These are phyloP conservation scores for Geranium incanum DNA, from an alignment of 441 rosid species.

Conservation along the genomic window DNA sequence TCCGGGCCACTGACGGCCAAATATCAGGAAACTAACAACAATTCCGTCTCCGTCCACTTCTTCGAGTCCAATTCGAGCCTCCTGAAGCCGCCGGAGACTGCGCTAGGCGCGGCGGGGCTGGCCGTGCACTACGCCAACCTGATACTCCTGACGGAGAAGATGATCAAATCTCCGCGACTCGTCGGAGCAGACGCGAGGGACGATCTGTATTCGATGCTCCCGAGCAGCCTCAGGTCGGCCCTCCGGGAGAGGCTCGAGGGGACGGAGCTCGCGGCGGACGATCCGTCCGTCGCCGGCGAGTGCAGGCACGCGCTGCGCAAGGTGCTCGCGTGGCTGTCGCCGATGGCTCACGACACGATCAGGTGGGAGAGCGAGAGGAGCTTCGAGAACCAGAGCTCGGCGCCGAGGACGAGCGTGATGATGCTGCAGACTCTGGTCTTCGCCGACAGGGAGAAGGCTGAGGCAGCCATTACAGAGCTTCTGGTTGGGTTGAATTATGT, in stretches of 20 bases:
- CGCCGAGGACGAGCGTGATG: constrained; percentile 45
- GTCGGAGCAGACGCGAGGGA: constrained; percentile 88
- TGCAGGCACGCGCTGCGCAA: constrained; percentile 72
- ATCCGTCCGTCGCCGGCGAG: constrained; percentile 63
- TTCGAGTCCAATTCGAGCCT: constrained; percentile 57
- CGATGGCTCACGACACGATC: constrained; percentile 87
- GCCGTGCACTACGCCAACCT: constrained; percentile 78
- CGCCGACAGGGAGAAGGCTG: constrained; percentile 74
- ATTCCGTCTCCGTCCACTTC: constrained; percentile 20
- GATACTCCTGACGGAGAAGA: constrained; percentile 78
- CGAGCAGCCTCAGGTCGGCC: constrained; percentile 53
- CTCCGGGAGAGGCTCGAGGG: constrained; percentile 64
- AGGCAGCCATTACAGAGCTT: constrained; percentile 42
- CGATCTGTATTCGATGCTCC: constrained; percentile 73
- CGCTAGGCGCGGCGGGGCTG: constrained; percentile 71
- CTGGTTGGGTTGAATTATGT: constrained; percentile 56
- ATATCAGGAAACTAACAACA: neutral
- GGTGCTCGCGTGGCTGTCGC: constrained; percentile 76
- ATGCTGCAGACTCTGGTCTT: constrained; percentile 69
- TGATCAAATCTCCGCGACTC: constrained; percentile 82
- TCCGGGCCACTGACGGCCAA: neutral
- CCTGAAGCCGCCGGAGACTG: constrained; percentile 56
- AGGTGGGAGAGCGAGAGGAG: constrained; percentile 72
- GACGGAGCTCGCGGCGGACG: constrained; percentile 62
- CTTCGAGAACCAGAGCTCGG: too few relatives aligned